Evolutionary conservation across 2,329 filamentous ascomycete genomes (phyloP).

Genomic region (Didymella pinodella): DNA sequence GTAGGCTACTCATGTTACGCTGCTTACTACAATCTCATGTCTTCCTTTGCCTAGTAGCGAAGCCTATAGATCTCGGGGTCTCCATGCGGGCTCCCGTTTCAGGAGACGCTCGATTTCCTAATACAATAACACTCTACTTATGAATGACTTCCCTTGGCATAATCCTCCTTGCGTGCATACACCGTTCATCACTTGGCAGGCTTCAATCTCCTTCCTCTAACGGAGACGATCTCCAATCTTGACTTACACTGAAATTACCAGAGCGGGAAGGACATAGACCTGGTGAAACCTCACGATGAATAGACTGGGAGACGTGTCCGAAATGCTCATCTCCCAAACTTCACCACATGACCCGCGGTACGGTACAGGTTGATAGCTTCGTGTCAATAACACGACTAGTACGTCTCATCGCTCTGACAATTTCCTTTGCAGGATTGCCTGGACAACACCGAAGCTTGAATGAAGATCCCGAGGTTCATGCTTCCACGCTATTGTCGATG

Average conservation of each 20-base stretch:
- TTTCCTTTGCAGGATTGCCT: background rate
- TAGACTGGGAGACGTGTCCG: constrained; percentile 11
- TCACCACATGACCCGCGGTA: constrained; percentile 6
- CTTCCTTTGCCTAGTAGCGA: constrained; percentile 11
- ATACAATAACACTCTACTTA: constrained; percentile 31
- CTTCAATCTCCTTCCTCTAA: constrained; percentile 15
- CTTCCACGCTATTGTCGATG: background rate
- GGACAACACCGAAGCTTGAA: background rate
- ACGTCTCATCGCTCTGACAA: constrained; percentile 4
- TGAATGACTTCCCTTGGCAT: constrained; percentile 1
- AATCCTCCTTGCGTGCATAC: background rate
- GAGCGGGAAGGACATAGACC: constrained; percentile 16
- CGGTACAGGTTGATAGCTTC: constrained; percentile 1
- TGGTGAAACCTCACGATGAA: constrained; percentile 8
- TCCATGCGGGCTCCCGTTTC: background rate
- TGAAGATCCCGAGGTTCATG: background rate
- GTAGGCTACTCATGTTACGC: constrained; percentile 25
- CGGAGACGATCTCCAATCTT: constrained; percentile 14
- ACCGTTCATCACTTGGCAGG: constrained; percentile 3
- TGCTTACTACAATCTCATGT: constrained; percentile 12
- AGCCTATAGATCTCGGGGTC: constrained; percentile 25
- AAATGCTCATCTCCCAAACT: constrained; percentile 11
- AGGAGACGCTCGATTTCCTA: constrained; percentile 19
- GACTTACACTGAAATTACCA: constrained; percentile 18
- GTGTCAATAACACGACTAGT: background rate